Conservation (phyloP, 2,329 filamentous ascomycete species). For the Paecilomyces sp. region DNA sequence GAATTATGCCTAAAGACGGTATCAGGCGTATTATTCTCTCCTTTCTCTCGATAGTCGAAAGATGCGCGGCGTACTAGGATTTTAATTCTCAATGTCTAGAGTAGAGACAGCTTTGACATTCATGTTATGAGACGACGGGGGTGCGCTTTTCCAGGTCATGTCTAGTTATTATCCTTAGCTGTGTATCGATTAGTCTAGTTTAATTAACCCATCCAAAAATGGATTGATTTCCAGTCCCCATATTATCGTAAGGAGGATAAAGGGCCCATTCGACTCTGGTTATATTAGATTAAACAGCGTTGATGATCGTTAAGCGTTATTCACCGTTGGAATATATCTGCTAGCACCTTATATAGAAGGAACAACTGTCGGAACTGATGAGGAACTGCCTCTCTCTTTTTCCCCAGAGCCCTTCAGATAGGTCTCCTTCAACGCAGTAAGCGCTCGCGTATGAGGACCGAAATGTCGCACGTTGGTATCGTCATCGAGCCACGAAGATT, state of each 20-base stretch:
- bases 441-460: slow-evolving; percentile 12
- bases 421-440: slow-evolving; percentile 6
- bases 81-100: not conserved
- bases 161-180: not conserved
- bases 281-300: no score
- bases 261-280: no score
- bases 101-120: not conserved
- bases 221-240: no score
- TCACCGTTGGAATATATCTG: no score
- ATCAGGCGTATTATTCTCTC: not conserved
- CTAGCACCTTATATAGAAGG: not conserved
- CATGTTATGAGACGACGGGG: not conserved
- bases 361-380: not conserved
- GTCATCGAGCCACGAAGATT: slow-evolving; percentile 11
- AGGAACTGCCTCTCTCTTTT: not conserved
- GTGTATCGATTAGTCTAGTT: not conserved
- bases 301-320: no score
- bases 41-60: not conserved
- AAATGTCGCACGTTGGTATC: slow-evolving; percentile 14
- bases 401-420: not conserved
- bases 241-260: no score
- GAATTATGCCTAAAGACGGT: not conserved
- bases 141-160: not conserved
- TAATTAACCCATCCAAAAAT: no score
- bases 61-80: not conserved